Percentiles rank a stretch among this genome's conserved stretches.
Evolutionary conservation across 1,139 yeast species (phyloP).

Genomic region (Arxiozyma bovina): DNA sequence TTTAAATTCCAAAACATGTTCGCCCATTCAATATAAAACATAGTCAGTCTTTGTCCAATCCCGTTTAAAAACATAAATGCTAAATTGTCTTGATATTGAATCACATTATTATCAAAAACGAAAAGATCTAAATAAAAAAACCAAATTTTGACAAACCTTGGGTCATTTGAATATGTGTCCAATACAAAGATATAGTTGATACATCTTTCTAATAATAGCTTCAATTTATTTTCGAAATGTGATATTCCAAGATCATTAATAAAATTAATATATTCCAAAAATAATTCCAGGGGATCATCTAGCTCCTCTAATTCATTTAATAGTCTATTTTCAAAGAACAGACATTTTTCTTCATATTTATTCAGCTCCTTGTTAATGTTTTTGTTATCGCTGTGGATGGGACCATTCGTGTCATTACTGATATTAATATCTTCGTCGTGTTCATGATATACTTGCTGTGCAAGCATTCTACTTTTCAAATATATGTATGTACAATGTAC

Average conservation of each 20-base stretch:
- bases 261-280: conserved; percentile 59
- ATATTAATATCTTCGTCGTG: background rate
- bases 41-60: conserved; percentile 60
- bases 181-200: conserved; percentile 61
- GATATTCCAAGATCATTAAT: conserved; percentile 37
- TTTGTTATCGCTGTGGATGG: background rate
- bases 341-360: background rate
- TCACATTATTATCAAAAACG: conserved; percentile 5
- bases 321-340: conserved; percentile 29
- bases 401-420: background rate
- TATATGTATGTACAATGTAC: background rate
- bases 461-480: background rate
- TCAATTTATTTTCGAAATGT: background rate
- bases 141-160: conserved; percentile 77
- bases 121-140: conserved; percentile 32
- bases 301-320: conserved; percentile 36
- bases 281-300: conserved; percentile 16
- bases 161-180: conserved; percentile 67
- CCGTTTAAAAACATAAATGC: conserved; percentile 61
- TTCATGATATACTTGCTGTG: conserved; percentile 2
- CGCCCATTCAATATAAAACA: conserved; percentile 79
- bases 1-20: conserved; percentile 44
- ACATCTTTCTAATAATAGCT: conserved; percentile 35
- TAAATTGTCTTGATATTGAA: conserved; percentile 44
- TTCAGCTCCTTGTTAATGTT: background rate